Conservation (phyloP, 495 filamentous ascomycete genomes). For the Neurospora tetraspora region DNA sequence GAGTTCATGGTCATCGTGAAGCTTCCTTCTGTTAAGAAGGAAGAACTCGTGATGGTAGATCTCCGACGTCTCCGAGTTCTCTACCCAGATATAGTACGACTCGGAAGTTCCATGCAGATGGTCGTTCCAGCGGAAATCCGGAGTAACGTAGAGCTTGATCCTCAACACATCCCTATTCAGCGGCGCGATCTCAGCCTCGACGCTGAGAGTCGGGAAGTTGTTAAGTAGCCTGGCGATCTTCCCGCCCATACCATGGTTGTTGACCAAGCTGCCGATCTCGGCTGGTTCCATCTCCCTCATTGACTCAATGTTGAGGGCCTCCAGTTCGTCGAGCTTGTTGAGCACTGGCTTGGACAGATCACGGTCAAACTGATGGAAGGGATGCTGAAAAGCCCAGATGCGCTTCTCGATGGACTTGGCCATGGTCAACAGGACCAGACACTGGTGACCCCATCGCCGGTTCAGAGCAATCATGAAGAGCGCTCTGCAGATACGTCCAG, state of each 20-base stretch:
- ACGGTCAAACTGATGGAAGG: conserved; percentile 81
- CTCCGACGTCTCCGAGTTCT: conserved; percentile 94
- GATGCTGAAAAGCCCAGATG: conserved; percentile 90
- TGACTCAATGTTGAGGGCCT: conserved; percentile 63
- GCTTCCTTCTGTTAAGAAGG: conserved; percentile 76
- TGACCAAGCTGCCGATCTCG: conserved; percentile 86
- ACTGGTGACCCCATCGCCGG: conserved; percentile 88
- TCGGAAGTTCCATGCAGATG: conserved; percentile 89
- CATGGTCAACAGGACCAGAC: conserved; percentile 74
- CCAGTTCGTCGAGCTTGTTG: conserved; percentile 69
- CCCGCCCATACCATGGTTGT: conserved; percentile 77
- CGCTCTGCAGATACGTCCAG: conserved; percentile 85
- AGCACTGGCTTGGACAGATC: conserved; percentile 66
- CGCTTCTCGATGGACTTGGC: conserved; percentile 96
- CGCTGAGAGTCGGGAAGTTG: conserved; percentile 82
- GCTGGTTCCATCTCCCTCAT: conserved; percentile 84
- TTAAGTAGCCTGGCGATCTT: conserved; percentile 71
- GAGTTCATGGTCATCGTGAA: conserved; percentile 89
- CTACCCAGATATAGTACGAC: conserved; percentile 97
- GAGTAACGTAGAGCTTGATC: conserved; percentile 72
- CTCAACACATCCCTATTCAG: conserved; percentile 89
- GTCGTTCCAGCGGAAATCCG: conserved; percentile 94
- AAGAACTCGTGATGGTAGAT: conserved; percentile 98
- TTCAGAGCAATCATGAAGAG: conserved; percentile 97
- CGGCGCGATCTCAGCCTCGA: conserved; percentile 91